These are phyloP conservation scores for Selenicereus undatus DNA, from an alignment of 148 eudicot species.

Conservation along the genomic window DNA sequence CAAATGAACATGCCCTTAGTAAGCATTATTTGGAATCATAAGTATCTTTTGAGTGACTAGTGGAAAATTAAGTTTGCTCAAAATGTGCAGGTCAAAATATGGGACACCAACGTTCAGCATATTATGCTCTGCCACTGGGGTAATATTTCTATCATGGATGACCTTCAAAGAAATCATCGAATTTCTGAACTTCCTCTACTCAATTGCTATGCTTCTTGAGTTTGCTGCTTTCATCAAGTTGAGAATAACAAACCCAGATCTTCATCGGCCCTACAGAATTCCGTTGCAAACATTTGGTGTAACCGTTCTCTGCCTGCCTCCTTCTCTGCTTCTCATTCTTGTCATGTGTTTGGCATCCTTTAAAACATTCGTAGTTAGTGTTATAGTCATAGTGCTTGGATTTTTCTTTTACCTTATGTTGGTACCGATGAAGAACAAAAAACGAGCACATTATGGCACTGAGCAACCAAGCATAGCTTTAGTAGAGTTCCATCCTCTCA, in stretches of 20 bases:
- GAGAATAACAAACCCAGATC: slow-evolving; percentile 57
- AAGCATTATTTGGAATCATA: too few species aligned
- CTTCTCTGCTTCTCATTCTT: slow-evolving; percentile 53
- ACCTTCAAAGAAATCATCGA: slow-evolving; percentile 74
- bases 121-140: slow-evolving; percentile 72
- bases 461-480: not conserved
- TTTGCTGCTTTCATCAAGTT: slow-evolving; percentile 66
- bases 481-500: not conserved
- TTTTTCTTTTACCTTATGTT: slow-evolving; percentile 44
- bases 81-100: slow-evolving; percentile 54
- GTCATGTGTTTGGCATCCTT: slow-evolving; percentile 70
- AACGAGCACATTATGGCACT: not conserved
- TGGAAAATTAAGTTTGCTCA: slow-evolving; percentile 2
- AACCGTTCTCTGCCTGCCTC: slow-evolving; percentile 60
- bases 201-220: slow-evolving; percentile 72
- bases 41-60: not conserved
- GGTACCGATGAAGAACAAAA: not conserved
- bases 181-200: slow-evolving; percentile 68
- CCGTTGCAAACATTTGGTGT: slow-evolving; percentile 56
- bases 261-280: slow-evolving; percentile 64
- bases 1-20: too few species aligned
- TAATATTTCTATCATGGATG: slow-evolving; percentile 77
- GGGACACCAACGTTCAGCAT: slow-evolving; percentile 81
- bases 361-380: slow-evolving; percentile 42
- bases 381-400: slow-evolving; percentile 44